Conservation (phyloP, 1,284 basidiomycete genomes). For the Tylopilus sp. region DNA sequence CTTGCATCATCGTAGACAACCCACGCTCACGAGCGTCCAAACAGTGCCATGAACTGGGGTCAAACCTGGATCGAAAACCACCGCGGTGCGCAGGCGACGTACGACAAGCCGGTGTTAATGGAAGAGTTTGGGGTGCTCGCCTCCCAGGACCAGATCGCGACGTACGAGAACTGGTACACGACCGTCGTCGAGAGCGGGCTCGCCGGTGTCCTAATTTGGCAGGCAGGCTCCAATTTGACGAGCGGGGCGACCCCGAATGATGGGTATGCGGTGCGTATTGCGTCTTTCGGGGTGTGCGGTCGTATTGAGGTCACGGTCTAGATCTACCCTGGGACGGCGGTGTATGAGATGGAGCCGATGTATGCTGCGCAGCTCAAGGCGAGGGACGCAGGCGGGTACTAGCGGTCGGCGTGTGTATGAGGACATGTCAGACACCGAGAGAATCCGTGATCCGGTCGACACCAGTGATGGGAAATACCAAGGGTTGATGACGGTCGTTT, state of each 20-base stretch:
- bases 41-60: slow-evolving; percentile 24
- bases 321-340: slow-evolving; percentile 20
- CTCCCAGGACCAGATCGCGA: slow-evolving; percentile 21
- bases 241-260: slow-evolving; percentile 23
- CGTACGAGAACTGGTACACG: slow-evolving; percentile 30
- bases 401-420: too few relatives aligned
- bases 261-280: slow-evolving; percentile 21
- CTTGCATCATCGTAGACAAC: background rate
- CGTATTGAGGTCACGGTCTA: background rate
- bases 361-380: slow-evolving; percentile 18
- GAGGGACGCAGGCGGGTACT: slow-evolving; percentile 5
- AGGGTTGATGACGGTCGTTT: too few relatives aligned
- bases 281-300: background rate
- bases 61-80: slow-evolving; percentile 34
- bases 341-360: slow-evolving; percentile 21
- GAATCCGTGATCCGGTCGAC: too few relatives aligned
- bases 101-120: slow-evolving; percentile 29
- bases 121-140: slow-evolving; percentile 32
- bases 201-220: slow-evolving; percentile 29
- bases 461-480: too few relatives aligned
- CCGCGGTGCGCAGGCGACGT: slow-evolving; percentile 16
- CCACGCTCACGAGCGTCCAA: background rate
- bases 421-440: too few relatives aligned
- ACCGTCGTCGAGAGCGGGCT: slow-evolving; percentile 24
- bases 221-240: slow-evolving; percentile 28